Conservation (phyloP, 148 eudicot species). For the Silene uniflora region DNA sequence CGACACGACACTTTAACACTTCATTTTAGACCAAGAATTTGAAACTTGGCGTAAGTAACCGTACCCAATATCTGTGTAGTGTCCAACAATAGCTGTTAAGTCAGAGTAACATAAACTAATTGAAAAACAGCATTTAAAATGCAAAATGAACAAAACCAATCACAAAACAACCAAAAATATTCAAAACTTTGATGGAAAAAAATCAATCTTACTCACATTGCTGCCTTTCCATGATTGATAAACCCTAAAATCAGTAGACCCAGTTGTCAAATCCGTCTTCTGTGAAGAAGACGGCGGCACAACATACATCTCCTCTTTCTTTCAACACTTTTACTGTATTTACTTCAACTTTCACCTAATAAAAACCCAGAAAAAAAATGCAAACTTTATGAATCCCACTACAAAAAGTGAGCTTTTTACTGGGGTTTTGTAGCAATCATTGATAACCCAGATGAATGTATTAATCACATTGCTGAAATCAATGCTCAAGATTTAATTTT, state of each 20-base stretch:
- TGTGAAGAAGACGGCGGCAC: constrained; percentile 55
- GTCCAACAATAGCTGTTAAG: too few species aligned
- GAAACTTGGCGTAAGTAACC: too few species aligned
- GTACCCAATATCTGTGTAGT: too few species aligned
- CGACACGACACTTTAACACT: too few species aligned
- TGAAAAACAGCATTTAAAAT: neutral
- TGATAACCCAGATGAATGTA: neutral
- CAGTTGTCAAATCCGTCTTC: constrained; percentile 62
- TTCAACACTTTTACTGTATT: constrained; percentile 12
- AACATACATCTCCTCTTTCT: constrained; percentile 61
- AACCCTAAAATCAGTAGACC: constrained; percentile 56
- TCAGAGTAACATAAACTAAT: too few species aligned
- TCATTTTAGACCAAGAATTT: too few species aligned
- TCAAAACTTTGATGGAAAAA: neutral
- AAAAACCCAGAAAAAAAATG: neutral
- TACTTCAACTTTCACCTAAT: neutral
- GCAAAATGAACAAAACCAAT: constrained; percentile 1
- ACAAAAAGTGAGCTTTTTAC: constrained; percentile 17
- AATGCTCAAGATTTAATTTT: neutral
- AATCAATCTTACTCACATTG: constrained; percentile 51
- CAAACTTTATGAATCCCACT: constrained; percentile 12
- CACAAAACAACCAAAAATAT: neutral
- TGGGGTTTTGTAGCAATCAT: constrained; percentile 14
- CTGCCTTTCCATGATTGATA: constrained; percentile 95
- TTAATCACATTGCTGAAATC: neutral